Evolutionary conservation across 495 filamentous ascomycete species (phyloP).

Genomic region (Achaetomiella virescens): DNA sequence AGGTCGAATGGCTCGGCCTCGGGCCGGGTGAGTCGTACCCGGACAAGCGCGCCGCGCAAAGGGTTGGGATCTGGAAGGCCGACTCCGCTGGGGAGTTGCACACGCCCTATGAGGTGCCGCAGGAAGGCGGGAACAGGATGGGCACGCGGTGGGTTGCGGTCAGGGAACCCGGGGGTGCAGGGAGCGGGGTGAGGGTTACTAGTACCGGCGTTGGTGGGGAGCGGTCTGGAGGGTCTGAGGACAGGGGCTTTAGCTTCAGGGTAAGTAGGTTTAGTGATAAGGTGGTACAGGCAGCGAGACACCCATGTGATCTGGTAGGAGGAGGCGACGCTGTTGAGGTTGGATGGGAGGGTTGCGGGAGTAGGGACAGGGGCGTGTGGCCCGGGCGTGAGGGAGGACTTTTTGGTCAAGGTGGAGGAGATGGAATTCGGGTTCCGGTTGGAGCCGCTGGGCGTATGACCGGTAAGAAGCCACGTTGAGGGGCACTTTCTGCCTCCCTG

Average conservation of each 20-base stretch:
- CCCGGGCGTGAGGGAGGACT: conserved; percentile 49
- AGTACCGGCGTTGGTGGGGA: conserved; percentile 14
- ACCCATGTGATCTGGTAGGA: conserved; percentile 53
- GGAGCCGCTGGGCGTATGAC: conserved; percentile 7
- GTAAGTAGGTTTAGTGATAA: conserved; percentile 44
- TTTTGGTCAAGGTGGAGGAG: conserved; percentile 25
- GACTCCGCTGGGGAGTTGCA: background rate
- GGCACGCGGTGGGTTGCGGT: conserved; percentile 50
- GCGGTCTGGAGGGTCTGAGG: conserved; percentile 9
- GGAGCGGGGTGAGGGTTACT: conserved; percentile 8
- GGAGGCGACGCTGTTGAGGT: conserved; percentile 47
- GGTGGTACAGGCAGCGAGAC: conserved; percentile 48
- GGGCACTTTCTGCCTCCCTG: no score
- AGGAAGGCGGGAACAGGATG: conserved; percentile 55
- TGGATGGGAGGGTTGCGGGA: conserved; percentile 52
- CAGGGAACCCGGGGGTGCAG: conserved; percentile 18
- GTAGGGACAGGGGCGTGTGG: conserved; percentile 58
- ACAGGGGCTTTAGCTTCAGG: conserved; percentile 45
- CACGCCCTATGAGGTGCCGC: background rate
- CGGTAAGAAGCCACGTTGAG: no score
- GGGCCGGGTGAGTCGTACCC: conserved; percentile 59
- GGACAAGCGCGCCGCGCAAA: conserved; percentile 54
- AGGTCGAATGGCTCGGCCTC: conserved; percentile 51
- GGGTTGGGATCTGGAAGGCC: conserved; percentile 13
- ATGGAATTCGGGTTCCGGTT: conserved; percentile 23